phyloP scores from a whole-genome alignment of 352 stramenopile genomes.

The Pythium sukuiense region DNA sequence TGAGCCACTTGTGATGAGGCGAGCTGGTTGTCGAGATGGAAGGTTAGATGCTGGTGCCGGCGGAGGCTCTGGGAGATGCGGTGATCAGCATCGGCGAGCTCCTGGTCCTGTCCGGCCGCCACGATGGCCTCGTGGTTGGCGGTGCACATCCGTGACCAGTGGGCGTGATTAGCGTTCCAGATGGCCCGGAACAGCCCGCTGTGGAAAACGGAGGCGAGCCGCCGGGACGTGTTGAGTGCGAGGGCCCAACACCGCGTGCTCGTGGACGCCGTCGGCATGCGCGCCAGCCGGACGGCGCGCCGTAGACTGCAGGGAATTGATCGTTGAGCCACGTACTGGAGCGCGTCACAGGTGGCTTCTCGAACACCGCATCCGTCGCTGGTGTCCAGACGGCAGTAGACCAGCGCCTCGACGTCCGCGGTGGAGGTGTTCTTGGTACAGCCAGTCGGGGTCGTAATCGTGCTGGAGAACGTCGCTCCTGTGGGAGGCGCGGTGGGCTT shows the following conservation, averaged over 20 bases:
- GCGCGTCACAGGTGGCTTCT: background rate
- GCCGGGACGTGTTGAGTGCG: background rate
- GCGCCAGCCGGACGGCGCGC: background rate
- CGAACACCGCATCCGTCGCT: background rate
- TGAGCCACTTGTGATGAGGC: background rate
- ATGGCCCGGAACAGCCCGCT: background rate
- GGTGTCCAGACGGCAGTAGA: background rate
- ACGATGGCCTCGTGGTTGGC: background rate
- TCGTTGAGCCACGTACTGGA: background rate
- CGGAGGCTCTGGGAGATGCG: background rate
- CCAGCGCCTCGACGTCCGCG: background rate
- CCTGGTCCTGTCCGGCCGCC: background rate
- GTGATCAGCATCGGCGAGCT: background rate
- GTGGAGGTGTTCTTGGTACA: background rate
- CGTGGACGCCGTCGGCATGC: background rate
- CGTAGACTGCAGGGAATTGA: background rate
- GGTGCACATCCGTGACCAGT: background rate
- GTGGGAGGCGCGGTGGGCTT: background rate
- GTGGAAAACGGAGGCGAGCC: background rate
- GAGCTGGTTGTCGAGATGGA: background rate
- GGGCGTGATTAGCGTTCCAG: slow-evolving; percentile 2
- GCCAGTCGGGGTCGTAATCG: background rate
- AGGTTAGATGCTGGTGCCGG: background rate
- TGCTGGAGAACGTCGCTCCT: background rate
- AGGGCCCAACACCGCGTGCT: background rate